Base-by-base conservation (phyloP, 2,329 filamentous ascomycete genomes). In the Cercospora zeae-maydis region DNA sequence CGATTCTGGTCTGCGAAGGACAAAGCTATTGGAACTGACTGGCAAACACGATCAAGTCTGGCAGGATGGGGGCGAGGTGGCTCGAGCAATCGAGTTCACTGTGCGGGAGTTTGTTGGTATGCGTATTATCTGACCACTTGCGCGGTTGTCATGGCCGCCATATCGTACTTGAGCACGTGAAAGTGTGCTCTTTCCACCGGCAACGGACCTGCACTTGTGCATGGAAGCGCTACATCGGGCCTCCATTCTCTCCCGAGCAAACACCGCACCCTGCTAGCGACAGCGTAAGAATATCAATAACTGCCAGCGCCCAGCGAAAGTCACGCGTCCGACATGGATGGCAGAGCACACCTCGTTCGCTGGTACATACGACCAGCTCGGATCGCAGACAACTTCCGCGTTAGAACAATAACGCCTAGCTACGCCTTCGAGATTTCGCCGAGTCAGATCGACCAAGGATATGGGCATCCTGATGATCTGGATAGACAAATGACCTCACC, bases 41-140 rank as follows among this genome's bases (percentile, higher is more conserved):
- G 88, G 85, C 4, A 79, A 78, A 37, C 89, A 92, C 74, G 84
- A 90, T 74, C 82, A 83, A 66, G 78, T 88, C 2, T 89, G 87
- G 85, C 72, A 83, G 71, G 80, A 84, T 62, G 88, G 88, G 14
- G 72, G 73, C 34, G 82, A 86, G 67, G 73, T 89, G 54, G 85
- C 83, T 30, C 76, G 76, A 57, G 68, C 79, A 51, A 71, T 74
- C 33, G 64, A 67, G 51, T 63, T 59, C 39, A 68, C 70, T 14
- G 59, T 75, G 27, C 63, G 66, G 27, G 66, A 70, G 57, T 63
- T 68, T 31, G 33, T 59, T 5, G 42, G 56, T 31, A 59, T 59
- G 56, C n/a, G 56, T 34, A 33, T 59, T 6, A 59, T 59, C 19
- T 59, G 42, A 59, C 8, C 9, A 9, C 19, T 45, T 19, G 39